Base-by-base conservation (phyloP, 768 basidiomycete species). In the Favolaschia claudopus region DNA sequence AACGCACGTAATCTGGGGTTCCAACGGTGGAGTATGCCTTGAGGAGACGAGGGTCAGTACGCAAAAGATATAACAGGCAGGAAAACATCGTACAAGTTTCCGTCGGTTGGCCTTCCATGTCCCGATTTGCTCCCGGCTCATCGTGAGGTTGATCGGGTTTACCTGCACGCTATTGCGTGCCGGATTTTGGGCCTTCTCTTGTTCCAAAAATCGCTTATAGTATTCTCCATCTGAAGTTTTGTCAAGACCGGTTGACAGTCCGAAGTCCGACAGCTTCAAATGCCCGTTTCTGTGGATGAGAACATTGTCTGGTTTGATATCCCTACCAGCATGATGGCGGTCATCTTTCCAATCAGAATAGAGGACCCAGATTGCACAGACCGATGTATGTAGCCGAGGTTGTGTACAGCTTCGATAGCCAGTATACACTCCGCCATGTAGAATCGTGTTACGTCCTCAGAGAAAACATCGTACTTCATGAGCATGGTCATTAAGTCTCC, bases 401-500 rank as follows among this genome's bases (percentile, higher is more conserved):
- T 92, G 74, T 99, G 96, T 2, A 99, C 96, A 2, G 96, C 97
- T 72, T 99, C 96, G 58, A 99, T 97, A 19, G 96, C 96, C 25
- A 99, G 83, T 60, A 98, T 93, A 72, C 95, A 97, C 75, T 99
- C 96, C 24, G 96, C 96, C 87, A 99, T 97, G 75, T 99, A 99
- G 77, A 99, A 98, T 57, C 96, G 89, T 28, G 95, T 96, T 33
- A 99, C 96, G 71, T 99, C 96, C 75, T 99, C 97, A 7, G 93
- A 94, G 78, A 99, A 99, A 8, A 96, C 92, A 74, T 98, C 96
- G 76, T 99, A 99, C 76, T 98, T 99, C 90, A 99, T 99, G 67
- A 99, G 80, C 96, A 99, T 99, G 13, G 97, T 98, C 96, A 99
- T 99, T 62, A 99, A 81, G 73, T 99, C 96, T n/a, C 96, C 96